Percentiles rank a stretch among this genome's conserved stretches.
Evolutionary conservation across 768 basidiomycete species (phyloP).

Genomic region (Amylocystis lapponica): DNA sequence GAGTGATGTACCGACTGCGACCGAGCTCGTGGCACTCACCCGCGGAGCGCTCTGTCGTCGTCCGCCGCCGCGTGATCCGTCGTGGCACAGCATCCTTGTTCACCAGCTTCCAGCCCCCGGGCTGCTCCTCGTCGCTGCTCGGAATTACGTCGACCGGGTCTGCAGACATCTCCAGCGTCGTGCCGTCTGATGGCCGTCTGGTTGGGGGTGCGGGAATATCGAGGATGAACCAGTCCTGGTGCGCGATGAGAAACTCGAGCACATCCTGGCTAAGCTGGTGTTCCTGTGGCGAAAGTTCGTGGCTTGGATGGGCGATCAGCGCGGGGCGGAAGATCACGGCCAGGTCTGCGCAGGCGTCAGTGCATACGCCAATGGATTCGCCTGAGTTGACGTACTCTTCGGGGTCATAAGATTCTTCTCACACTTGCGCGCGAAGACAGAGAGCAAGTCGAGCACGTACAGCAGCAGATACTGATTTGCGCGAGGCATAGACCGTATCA

Average conservation of each 20-base stretch:
- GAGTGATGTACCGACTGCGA: constrained; percentile 17
- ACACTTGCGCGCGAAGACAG: constrained; percentile 88
- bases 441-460: constrained; percentile 92
- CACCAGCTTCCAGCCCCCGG: constrained; percentile 52
- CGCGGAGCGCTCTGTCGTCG: constrained; percentile 40
- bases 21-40: constrained; percentile 12
- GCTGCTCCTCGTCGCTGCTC: constrained; percentile 35
- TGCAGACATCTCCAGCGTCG: constrained; percentile 11
- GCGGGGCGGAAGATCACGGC: constrained; percentile 98
- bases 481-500: constrained; percentile 81
- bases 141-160: constrained; percentile 27
- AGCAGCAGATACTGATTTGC: constrained; percentile 94
- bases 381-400: constrained; percentile 53
- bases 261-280: constrained; percentile 87
- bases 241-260: constrained; percentile 92
- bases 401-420: constrained; percentile 96
- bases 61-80: constrained; percentile 49
- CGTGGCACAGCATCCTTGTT: constrained; percentile 36
- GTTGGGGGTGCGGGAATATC: constrained; percentile 72
- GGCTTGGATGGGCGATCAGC: constrained; percentile 80
- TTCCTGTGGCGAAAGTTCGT: constrained; percentile 81
- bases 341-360: constrained; percentile 52
- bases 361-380: neutral
- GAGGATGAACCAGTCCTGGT: constrained; percentile 93
- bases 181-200: constrained; percentile 50